Percentiles rank a stretch among this genome's conserved stretches.
phyloP scores from a whole-genome alignment of 805 yeast genomes.

The Wickerhamomyces strasburgensis region DNA sequence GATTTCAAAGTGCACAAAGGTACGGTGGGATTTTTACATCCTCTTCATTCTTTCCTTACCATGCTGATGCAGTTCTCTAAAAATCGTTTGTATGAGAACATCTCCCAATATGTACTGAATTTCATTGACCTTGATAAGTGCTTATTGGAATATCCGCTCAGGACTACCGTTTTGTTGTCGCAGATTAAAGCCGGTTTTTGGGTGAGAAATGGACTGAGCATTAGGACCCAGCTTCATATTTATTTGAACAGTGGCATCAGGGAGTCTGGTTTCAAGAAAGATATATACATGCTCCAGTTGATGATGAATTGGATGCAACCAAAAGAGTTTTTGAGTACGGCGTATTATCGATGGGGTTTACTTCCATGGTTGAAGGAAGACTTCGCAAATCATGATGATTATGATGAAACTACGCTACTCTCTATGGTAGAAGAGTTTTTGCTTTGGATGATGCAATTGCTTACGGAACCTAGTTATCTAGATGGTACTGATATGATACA shows the following conservation, averaged over 20 bases:
- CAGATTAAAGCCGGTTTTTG: constrained; percentile 88
- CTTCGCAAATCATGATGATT: constrained; percentile 37
- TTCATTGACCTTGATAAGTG: constrained; percentile 5
- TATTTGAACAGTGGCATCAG: constrained; percentile 75
- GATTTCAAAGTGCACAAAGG: constrained; percentile 40
- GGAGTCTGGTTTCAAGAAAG: constrained; percentile 79
- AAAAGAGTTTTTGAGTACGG: constrained; percentile 47
- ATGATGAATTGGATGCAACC: constrained; percentile 54
- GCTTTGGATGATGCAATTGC: constrained; percentile 57
- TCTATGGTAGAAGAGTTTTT: constrained; percentile 79
- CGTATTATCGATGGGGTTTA: constrained; percentile 69
- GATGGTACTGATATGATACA: constrained; percentile 44
- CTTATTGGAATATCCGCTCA: constrained; percentile 64
- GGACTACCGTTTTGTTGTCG: constrained; percentile 70
- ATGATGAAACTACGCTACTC: constrained; percentile 38
- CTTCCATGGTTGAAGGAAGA: constrained; percentile 46
- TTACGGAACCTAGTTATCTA: constrained; percentile 64
- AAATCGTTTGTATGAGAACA: constrained; percentile 12
- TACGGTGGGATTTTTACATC: constrained; percentile 70
- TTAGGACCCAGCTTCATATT: constrained; percentile 71
- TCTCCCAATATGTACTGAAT: constrained; percentile 7
- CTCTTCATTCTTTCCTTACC: constrained; percentile 67
- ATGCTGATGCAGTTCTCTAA: constrained; percentile 58
- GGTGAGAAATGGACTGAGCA: constrained; percentile 90
- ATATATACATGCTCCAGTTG: constrained; percentile 64